Conservation (phyloP, 2,329 filamentous ascomycete species). For the Aureobasidium sp. region DNA sequence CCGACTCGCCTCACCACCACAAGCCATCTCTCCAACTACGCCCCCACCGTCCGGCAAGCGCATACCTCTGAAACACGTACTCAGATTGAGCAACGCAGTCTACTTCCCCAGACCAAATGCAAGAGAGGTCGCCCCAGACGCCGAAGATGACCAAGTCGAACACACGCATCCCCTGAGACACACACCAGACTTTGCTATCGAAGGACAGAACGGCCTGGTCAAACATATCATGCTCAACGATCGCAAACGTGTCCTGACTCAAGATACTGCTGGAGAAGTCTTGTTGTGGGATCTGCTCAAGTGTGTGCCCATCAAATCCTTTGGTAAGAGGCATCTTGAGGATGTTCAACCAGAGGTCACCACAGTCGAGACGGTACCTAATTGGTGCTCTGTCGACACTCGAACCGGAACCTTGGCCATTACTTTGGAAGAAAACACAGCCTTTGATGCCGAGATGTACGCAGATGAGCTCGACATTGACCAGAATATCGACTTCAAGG, state of each 20-base stretch:
- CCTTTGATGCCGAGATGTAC: constrained; percentile 96
- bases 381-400: constrained; percentile 94
- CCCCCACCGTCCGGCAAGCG: constrained; percentile 41
- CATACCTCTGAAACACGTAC: constrained; percentile 69
- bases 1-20: constrained; percentile 8
- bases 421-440: constrained; percentile 86
- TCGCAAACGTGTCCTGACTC: constrained; percentile 75
- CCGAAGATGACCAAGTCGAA: constrained; percentile 31
- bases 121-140: constrained; percentile 50
- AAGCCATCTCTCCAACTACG: constrained; percentile 23
- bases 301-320: constrained; percentile 84
- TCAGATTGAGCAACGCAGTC: constrained; percentile 79
- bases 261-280: constrained; percentile 93
- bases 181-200: constrained; percentile 55
- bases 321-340: constrained; percentile 87
- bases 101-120: constrained; percentile 53
- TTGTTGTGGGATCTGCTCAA: constrained; percentile 89
- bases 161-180: constrained; percentile 33
- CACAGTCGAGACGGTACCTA: constrained; percentile 79
- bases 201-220: constrained; percentile 89
- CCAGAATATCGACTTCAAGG: constrained; percentile 71
- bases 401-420: constrained; percentile 88
- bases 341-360: constrained; percentile 85
- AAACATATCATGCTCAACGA: constrained; percentile 92
- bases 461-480: constrained; percentile 77